These are phyloP conservation scores for Ganoderma resinaceum DNA, from an alignment of 1,284 basidiomycete genomes.

Conservation along the genomic window DNA sequence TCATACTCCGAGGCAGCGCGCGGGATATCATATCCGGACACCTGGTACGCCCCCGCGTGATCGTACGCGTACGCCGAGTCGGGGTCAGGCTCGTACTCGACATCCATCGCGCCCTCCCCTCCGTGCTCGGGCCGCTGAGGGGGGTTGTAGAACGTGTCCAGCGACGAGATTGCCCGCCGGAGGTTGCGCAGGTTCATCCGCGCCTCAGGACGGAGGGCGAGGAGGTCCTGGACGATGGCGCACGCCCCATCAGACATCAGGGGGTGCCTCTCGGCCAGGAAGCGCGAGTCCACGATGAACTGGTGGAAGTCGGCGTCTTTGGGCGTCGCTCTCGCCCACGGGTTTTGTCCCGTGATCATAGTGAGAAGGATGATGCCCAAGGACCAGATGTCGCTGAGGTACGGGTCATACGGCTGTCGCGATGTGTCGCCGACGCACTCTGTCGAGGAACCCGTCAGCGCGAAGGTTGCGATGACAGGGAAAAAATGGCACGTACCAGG, in stretches of 20 bases:
- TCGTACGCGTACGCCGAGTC: neutral
- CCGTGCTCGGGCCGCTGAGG: too few relatives aligned
- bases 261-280: constrained; percentile 71
- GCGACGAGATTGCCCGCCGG: constrained; percentile 38
- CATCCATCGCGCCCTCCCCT: neutral
- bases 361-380: constrained; percentile 61
- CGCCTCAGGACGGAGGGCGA: constrained; percentile 55
- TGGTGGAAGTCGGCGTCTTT: constrained; percentile 72
- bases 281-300: constrained; percentile 55
- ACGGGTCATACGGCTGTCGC: neutral
- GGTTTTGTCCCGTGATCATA: constrained; percentile 85
- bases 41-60: neutral
- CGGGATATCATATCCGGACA: neutral
- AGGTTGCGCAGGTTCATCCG: constrained; percentile 67
- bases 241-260: constrained; percentile 56
- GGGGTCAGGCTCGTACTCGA: neutral
- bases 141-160: constrained; percentile 33
- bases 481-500: constrained; percentile 47
- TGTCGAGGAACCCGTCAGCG: neutral
- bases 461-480: neutral
- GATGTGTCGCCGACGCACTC: neutral
- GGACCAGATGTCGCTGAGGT: constrained; percentile 91
- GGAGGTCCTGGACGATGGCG: constrained; percentile 63
- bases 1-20: neutral
- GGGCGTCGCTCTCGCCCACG: constrained; percentile 80